phyloP scores from a whole-genome alignment of 108 stramenopile species.

The Nitzschia inconspicua region DNA sequence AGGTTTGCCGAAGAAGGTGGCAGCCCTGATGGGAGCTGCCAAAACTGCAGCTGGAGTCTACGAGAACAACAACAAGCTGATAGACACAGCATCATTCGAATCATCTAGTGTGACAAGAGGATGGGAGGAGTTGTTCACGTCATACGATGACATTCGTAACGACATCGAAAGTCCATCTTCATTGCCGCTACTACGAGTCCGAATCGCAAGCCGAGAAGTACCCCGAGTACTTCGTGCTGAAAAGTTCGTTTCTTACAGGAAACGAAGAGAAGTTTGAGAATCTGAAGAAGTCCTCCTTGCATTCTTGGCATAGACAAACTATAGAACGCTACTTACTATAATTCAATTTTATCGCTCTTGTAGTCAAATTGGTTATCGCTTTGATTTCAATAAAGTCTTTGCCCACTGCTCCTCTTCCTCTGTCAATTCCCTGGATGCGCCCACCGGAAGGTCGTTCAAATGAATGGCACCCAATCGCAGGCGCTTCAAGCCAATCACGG shows the following conservation, averaged over 20 bases:
- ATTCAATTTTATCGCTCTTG: too few relatives aligned
- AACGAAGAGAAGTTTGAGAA: not conserved
- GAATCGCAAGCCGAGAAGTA: slow-evolving; percentile 13
- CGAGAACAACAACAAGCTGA: not conserved
- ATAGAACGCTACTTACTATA: too few relatives aligned
- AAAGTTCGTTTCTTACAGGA: slow-evolving; percentile 15
- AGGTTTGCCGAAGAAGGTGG: slow-evolving; percentile 51
- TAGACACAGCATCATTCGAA: slow-evolving; percentile 1
- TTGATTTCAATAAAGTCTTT: slow-evolving; percentile 9
- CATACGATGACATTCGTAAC: slow-evolving; percentile 22
- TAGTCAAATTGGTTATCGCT: too few relatives aligned
- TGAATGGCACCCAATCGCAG: slow-evolving; percentile 54
- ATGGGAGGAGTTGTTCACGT: slow-evolving; percentile 31
- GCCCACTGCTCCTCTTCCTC: slow-evolving; percentile 68
- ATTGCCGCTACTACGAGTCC: slow-evolving; percentile 5
- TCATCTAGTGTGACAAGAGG: not conserved
- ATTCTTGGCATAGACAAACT: too few relatives aligned
- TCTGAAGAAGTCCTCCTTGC: not conserved
- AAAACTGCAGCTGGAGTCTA: slow-evolving; percentile 8
- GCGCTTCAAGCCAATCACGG: slow-evolving; percentile 68
- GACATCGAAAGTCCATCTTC: slow-evolving; percentile 4
- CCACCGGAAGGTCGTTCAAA: slow-evolving; percentile 51
- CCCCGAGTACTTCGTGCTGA: slow-evolving; percentile 13
- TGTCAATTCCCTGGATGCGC: slow-evolving; percentile 53
- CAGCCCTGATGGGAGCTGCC: slow-evolving; percentile 42